A percentile compares a stretch with the other conserved stretches of the same genome.
phyloP scores from a whole-genome alignment of 2,329 filamentous ascomycete species.

The Chrysoporthe austroafricana region DNA sequence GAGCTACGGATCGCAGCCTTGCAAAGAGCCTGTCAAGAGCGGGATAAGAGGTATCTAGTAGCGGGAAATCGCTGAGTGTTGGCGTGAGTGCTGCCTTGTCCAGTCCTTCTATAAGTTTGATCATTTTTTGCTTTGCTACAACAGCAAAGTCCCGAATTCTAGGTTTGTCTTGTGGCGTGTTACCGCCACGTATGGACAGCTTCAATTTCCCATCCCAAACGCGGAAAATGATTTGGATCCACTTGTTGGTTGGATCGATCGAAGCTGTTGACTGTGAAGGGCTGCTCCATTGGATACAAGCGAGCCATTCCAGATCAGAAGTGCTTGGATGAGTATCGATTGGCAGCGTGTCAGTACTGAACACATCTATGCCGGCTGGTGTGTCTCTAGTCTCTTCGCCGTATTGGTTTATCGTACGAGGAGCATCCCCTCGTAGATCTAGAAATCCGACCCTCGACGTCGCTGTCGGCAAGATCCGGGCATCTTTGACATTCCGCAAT shows the following conservation, averaged over 20 bases:
- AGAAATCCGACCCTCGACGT: neutral
- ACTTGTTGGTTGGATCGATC: neutral
- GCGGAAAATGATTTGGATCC: neutral
- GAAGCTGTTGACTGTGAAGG: neutral
- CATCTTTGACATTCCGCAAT: neutral
- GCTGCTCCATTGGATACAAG: neutral
- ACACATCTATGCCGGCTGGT: neutral
- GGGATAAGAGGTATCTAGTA: slow-evolving; percentile 32
- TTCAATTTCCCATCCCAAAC: neutral
- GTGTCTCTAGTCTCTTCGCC: neutral
- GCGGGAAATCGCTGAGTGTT: slow-evolving; percentile 34
- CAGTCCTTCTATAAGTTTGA: neutral
- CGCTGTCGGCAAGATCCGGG: neutral
- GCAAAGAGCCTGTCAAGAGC: slow-evolving; percentile 29
- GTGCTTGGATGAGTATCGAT: neutral
- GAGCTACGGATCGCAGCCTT: slow-evolving; percentile 21
- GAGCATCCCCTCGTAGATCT: neutral
- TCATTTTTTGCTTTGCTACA: neutral
- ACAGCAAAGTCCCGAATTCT: neutral
- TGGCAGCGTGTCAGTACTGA: neutral
- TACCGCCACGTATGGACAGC: neutral
- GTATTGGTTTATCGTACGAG: neutral
- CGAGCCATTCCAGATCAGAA: neutral
- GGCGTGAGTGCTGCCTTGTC: slow-evolving; percentile 25
- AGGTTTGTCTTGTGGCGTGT: neutral